phyloP scores from a whole-genome alignment of 306 rosid species.

The Cucurbita pepo region DNA sequence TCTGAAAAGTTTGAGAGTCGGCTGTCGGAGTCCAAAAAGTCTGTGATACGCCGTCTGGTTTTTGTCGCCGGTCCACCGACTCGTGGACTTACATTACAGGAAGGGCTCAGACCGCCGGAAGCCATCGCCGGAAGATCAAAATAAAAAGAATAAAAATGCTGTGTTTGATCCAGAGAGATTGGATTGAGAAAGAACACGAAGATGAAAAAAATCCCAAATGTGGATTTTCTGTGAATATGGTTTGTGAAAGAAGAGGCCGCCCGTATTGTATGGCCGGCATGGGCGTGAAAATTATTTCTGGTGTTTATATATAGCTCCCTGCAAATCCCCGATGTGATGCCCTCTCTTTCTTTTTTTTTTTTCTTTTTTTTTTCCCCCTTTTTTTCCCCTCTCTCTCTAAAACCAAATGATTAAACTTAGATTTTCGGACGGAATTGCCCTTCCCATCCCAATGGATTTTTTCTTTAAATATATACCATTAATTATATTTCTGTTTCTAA shows the following conservation, averaged over 20 bases:
- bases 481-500: too few species aligned
- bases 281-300: not conserved
- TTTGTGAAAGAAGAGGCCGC: constrained; percentile 1
- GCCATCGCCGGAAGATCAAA: constrained; percentile 9
- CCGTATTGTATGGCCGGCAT: constrained; percentile 10
- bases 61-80: constrained; percentile 12
- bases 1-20: constrained; percentile 19
- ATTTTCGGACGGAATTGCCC: not conserved
- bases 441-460: not conserved
- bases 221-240: not conserved
- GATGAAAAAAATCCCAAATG: not conserved
- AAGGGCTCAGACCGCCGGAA: constrained; percentile 9
- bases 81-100: constrained; percentile 1
- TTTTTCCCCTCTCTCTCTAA: not conserved
- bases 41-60: constrained; percentile 23
- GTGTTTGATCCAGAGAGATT: not conserved
- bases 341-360: too few species aligned
- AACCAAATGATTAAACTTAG: not conserved
- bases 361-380: not conserved
- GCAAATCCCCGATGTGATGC: not conserved
- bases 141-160: not conserved
- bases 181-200: not conserved
- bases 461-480: too few species aligned
- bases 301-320: constrained; percentile 3
- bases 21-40: constrained; percentile 24